Evolutionary conservation across 768 basidiomycete species (phyloP).

Genomic region (Panaeolus cyanescens): DNA sequence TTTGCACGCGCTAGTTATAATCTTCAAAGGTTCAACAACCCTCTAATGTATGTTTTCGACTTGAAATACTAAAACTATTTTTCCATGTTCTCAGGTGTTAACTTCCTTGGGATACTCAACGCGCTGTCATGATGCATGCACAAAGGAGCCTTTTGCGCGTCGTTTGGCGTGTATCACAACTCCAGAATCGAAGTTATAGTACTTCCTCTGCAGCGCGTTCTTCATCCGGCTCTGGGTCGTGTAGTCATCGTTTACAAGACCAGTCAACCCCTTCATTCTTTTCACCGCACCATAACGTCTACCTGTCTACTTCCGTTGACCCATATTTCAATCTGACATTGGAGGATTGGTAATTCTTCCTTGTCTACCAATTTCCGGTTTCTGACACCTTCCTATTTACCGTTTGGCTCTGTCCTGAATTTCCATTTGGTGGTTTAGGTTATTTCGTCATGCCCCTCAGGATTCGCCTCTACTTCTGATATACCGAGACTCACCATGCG

Average conservation of each 20-base stretch:
- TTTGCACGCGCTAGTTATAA: too few relatives aligned
- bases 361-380: background rate
- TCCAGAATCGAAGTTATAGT: background rate
- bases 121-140: background rate
- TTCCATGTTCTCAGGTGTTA: background rate
- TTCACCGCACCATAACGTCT: conserved; percentile 18
- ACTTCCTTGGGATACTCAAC: background rate
- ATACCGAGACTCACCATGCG: conserved; percentile 87
- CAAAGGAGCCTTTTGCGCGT: background rate
- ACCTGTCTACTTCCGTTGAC: conserved; percentile 22
- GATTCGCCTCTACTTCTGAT: conserved; percentile 77
- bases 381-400: background rate
- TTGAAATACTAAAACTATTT: too few relatives aligned
- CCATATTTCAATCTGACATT: conserved; percentile 29
- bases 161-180: background rate
- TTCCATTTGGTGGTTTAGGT: too few relatives aligned
- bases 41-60: too few relatives aligned
- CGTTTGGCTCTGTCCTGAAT: too few relatives aligned
- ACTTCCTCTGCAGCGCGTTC: background rate
- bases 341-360: conserved; percentile 26
- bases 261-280: background rate
- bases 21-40: too few relatives aligned
- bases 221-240: background rate
- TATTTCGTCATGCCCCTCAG: conserved; percentile 73
- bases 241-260: background rate